These are phyloP conservation scores for Biscogniauxia marginata DNA, from an alignment of 2,329 filamentous ascomycete genomes.

Conservation along the genomic window DNA sequence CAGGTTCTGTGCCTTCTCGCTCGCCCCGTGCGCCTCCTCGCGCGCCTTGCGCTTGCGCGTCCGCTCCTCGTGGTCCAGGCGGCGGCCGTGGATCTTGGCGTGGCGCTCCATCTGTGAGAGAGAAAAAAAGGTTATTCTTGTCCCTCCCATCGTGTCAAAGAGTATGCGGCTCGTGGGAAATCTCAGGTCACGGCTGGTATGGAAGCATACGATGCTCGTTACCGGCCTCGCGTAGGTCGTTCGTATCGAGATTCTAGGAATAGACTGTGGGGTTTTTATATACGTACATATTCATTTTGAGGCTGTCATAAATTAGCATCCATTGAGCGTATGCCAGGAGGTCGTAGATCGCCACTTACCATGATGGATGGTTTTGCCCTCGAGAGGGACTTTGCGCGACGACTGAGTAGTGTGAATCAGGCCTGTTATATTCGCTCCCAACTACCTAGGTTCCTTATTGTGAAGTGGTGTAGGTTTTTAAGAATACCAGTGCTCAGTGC, in stretches of 20 bases:
- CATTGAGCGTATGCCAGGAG: slow-evolving; percentile 1
- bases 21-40: slow-evolving; percentile 86
- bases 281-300: slow-evolving; percentile 69
- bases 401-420: neutral
- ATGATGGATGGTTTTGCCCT: slow-evolving; percentile 27
- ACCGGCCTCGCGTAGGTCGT: slow-evolving; percentile 16
- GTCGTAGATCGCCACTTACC: slow-evolving; percentile 12
- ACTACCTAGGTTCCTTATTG: too few species aligned
- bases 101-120: slow-evolving; percentile 25
- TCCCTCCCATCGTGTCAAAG: neutral
- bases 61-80: slow-evolving; percentile 68
- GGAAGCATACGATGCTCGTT: neutral
- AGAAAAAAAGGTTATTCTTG: neutral
- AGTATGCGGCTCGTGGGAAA: neutral
- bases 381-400: slow-evolving; percentile 25
- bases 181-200: too few species aligned
- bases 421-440: too few species aligned
- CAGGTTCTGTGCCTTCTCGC: slow-evolving; percentile 88
- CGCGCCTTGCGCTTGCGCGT: slow-evolving; percentile 82
- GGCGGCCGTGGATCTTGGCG: slow-evolving; percentile 22
- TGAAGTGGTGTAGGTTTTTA: too few species aligned
- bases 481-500: too few species aligned
- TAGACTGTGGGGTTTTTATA: slow-evolving; percentile 56
- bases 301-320: slow-evolving; percentile 50
- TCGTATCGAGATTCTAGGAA: too few species aligned